Evolutionary conservation across 768 basidiomycete species (phyloP), one percentile per base, ranked within the genome.

Genomic region (Hericium coralloides): DNA sequence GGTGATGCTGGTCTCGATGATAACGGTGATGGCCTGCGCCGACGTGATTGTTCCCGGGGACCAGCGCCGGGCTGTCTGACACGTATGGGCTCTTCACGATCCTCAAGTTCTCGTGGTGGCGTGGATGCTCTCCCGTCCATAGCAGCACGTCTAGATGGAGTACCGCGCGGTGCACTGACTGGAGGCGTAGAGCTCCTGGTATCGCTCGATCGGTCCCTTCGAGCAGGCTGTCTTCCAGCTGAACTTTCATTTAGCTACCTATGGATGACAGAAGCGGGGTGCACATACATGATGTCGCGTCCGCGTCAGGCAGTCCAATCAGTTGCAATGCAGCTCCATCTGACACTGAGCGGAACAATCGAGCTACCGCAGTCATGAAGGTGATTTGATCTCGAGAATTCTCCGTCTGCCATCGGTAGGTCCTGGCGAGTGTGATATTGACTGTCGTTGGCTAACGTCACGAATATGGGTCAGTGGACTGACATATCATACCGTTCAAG

Each of bases 381-480:
- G 71, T 70, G 12, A 73, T 63, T 68, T 95, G 95, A 63, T 98
- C 93, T 23, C 67, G 67, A 36, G 77, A 68, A 55, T 78, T 80
- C 64, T 95, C 94, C 0, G 92, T 89, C 66, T 86, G 80, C 94
- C 95, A 98, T 68, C 75, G 79, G 72, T 98, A 98, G 23, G 91
- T 85, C 68, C 91, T 81, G n/a, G 88, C 84, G 53, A 98, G 79
- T 1, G 90, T 92, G 59, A 98, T 76, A 64, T 86, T 89, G 71
- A 95, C 89, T 18, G 76, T 72, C 22, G 74, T 65, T 18, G 85
- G 75, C 89, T 91, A 61, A 26, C 54, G 25, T 20, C 14, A 9
- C 31, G 8, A 6, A 26, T 58, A 12, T 52, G 45, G 39, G 25
- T 50, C 48, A 8, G 53, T 69, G 59, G 65, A 54, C 2, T 58